Evolutionary conservation across 2,329 filamentous ascomycete genomes (phyloP), one percentile per base, ranked within the genome.

Genomic region (Podosphaera leucotricha): DNA sequence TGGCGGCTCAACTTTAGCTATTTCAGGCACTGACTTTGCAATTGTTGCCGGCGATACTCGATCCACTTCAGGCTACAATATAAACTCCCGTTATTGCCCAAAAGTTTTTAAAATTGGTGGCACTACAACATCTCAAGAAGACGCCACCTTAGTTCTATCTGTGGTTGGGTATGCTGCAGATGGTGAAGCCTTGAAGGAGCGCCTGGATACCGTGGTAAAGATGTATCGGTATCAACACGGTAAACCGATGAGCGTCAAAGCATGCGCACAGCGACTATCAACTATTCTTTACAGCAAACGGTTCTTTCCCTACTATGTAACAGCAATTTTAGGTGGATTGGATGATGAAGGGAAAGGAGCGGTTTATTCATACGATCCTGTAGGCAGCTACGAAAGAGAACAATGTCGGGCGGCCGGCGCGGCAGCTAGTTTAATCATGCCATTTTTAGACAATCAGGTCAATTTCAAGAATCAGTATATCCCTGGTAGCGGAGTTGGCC

Each of bases 381-480:
- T 98, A 37, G 90, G 90, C 54, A 92, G 83, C 60, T 98, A 95
- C 65, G 90, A 98, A 70, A 71, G 90, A 52, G 90, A 98, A 66
- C 83, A 92, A 66, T 94, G 86, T 66, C 77, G 87, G 52, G 86
- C 90, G 30, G 90, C 83, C 37, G 90, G 90, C 55, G 86, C 90
- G 13, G 86, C 86, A 18, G 80, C 84, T 44, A 90, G 82, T 57
- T 66, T 98, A 62, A 98, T 98, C 64, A 98, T 94, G 82, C 90
- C 90, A 1, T 98, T 98, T 70, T 66, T 98, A 58, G 90, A 98
- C 63, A 98, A 98, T 62, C 92, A 98, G 65, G 90, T 98, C 67
- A 95, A 95, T 67, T 87, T 87, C 70, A 98, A 94, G 73, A 98
- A 98, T 62, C 87, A 94, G 67, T 92, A 93, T 60, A 70, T 90